Evolutionary conservation across 352 stramenopile species (phyloP), one percentile per base, ranked within the genome.

Genomic region (Plasmopara viticola): DNA sequence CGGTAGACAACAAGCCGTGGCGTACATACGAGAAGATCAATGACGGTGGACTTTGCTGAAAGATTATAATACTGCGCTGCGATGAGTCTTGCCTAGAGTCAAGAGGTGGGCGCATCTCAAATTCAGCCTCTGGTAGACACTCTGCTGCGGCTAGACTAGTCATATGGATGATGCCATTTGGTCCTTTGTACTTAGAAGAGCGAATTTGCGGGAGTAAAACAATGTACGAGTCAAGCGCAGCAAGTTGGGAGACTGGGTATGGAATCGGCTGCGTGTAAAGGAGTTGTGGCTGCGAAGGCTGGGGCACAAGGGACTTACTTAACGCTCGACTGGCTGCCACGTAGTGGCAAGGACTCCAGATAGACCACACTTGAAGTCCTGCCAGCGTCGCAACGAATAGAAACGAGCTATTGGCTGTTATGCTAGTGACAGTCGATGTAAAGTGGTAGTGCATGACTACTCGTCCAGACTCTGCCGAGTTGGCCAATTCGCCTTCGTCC

Each of bases 391-490:
- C 78, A 2, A 81, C 83, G 56, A 94, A 94, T 18, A 94, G 61
- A 44, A 91, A 94, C 9, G 80, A 91, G 50, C 83, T 94, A 53
- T 94, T 94, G 30, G 83, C 83, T 0, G 79, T 74, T 48, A 94
- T 82, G 33, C 58, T 78, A 2, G 70, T 71, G 25, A 89, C 75
- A 0, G 68, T 64, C 3, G 73, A 79, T 20, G 73, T 72, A 58
- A 94, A 91, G 14, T 58, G 73, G 55, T 94, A 94, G 53, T 90
- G 77, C 73, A 91, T 88, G n/a, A 91, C 77, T 6, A 94, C 81
- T 37, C 79, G 80, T 5, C 78, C 71, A 6, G 80, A 90, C 31
- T 80, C 72, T 10, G 52, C 51, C 18, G 60, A 61, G 5, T 58
- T 62, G n/a, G 68, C 58, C 2, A 39, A 30, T 31, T 63, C 35